Base-by-base conservation (phyloP, 2,329 filamentous ascomycete species). In the Cercospora beticola region DNA sequence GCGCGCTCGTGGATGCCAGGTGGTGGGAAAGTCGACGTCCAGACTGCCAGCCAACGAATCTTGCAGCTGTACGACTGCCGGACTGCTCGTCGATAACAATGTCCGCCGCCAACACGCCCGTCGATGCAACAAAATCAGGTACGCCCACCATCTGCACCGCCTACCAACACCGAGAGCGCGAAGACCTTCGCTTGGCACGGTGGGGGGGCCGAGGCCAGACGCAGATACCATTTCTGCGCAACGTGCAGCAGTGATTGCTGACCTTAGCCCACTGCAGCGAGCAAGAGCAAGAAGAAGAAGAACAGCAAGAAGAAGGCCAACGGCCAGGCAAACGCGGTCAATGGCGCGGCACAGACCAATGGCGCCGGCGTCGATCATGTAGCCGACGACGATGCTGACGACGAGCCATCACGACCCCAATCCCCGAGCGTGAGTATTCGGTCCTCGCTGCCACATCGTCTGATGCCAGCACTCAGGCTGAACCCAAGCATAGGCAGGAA, bases 251-350 rank as follows among this genome's bases (percentile, higher is more conserved):
- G 58, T 63, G 56, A 70, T 58, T 28, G 46, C 33, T 60, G 59
- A 54, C 18, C 30, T 23, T 43, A 4, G 12, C 1, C 12, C 21
- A 5, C 14, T 9, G 12, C 33, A 71, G 71, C 70, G 43, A 63
- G 66, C 31, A 87, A 83, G 75, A 64, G 43, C 33, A 84, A 85
- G 75, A 88, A 86, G 80, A 86, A 83, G 76, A 86, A 83, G 78
- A 87, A 85, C 68, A 74, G 62, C 77, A 86, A 85, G 81, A 88
- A 86, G 79, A 86, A 86, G 79, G 80, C 80, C 71, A 78, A 78
- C 68, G 79, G 77, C 66, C 86, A 84, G 75, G 74, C 75, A 21
- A 81, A 82, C 68, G 71, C 74, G 21, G 81, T 80, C 68, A 79
- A 79, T 16, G 79, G 81, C 60, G 64, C 73, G 5, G 68, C 69